Evolutionary conservation across 768 basidiomycete species (phyloP), one percentile per base, ranked within the genome.

Genomic region (Boletus tylopilopsis): DNA sequence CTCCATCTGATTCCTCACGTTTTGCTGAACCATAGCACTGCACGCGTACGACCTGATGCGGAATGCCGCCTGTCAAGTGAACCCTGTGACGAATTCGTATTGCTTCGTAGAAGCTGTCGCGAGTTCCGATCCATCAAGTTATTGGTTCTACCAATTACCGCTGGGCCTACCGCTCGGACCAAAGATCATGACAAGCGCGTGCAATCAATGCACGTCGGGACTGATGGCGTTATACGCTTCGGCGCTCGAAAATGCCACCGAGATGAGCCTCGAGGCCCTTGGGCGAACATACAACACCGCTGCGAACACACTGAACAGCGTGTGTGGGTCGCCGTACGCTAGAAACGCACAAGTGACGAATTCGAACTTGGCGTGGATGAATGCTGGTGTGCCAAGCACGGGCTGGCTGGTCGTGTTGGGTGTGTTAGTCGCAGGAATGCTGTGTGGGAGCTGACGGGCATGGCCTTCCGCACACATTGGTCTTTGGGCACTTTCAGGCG

Each of bases 141-240:
- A 82, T n/a, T 89, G 83, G 71, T 79, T 82, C 64, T 93, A 88
- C 71, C 66, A 72, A 30, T 74, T 92, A 11, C 83, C 84, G 4
- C 75, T 84, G 11, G 87, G 84, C 12, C 68, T 73, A 21, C 47
- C 58, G 11, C 68, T 89, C 1, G 82, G 84, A 6, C 71, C 74
- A 5, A 49, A 46, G 49, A 67, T 68, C 19, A 72, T 77, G 15
- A 66, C 58, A 16, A 77, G 76, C 16, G 73, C 79, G 15, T 92
- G 90, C 63, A 84, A 80, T 3, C 50, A 73, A 5, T 92, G 90
- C 65, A 79, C 79, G 19, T 76, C 79, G 64, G 73, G 64, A 53
- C 52, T 88, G 10, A 76, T 92, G 77, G 64, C 61, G 16, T 56
- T 73, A 30, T 90, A 84, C 61, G 73, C 72, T 8, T 48, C 61